phyloP scores from a whole-genome alignment of 305 asterid genomes.

The Ajuga reptans region DNA sequence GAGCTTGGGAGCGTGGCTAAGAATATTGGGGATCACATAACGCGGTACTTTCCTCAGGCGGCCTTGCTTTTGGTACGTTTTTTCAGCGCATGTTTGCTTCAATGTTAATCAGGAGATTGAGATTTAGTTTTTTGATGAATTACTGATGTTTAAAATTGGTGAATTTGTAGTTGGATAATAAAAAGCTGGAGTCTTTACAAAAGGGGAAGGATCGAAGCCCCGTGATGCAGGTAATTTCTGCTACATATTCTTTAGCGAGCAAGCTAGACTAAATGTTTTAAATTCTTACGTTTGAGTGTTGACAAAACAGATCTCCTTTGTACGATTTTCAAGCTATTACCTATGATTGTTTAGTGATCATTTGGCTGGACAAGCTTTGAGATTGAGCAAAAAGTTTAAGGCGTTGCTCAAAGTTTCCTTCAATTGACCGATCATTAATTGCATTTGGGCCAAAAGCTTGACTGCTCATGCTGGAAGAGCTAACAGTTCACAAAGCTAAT shows the following conservation, averaged over 20 bases:
- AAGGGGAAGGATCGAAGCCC: slow-evolving; percentile 70
- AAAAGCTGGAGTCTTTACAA: slow-evolving; percentile 56
- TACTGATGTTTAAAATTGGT: slow-evolving; percentile 20
- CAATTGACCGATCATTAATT: not conserved
- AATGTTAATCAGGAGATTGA: not conserved
- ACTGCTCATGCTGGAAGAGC: not conserved
- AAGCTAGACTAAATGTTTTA: not conserved
- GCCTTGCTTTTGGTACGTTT: slow-evolving; percentile 76
- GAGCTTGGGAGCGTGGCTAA: slow-evolving; percentile 67
- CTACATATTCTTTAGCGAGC: not conserved
- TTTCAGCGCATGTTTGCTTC: not conserved
- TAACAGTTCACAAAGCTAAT: not conserved
- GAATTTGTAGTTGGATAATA: slow-evolving; percentile 68
- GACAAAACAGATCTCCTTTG: not conserved
- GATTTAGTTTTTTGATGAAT: not conserved
- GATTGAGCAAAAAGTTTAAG: not conserved
- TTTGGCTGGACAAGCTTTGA: not conserved
- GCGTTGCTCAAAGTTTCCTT: not conserved
- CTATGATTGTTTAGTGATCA: not conserved
- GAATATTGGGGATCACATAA: slow-evolving; percentile 85
- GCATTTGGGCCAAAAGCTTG: not conserved
- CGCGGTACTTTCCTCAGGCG: slow-evolving; percentile 78
- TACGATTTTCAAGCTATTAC: not conserved
- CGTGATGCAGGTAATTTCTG: slow-evolving; percentile 65
- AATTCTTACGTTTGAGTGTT: not conserved